phyloP scores from a whole-genome alignment of 306 rosid genomes.

The Ormosia semicastrata region DNA sequence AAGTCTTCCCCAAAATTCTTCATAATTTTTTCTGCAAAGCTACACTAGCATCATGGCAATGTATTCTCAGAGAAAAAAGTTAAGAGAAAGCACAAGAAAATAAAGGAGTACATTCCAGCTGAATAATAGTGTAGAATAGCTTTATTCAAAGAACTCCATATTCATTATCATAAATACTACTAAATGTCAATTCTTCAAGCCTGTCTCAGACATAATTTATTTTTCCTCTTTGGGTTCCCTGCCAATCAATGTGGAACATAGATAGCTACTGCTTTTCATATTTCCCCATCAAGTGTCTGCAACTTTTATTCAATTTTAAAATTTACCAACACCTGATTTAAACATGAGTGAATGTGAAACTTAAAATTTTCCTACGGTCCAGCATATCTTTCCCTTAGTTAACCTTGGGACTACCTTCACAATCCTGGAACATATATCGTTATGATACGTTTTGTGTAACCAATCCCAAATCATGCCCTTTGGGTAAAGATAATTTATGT shows the following conservation, averaged over 20 bases:
- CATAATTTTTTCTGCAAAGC: constrained; percentile 8
- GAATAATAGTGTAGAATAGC: not conserved
- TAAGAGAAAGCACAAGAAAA: constrained; percentile 2
- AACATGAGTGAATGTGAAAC: not conserved
- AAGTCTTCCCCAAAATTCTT: constrained; percentile 21
- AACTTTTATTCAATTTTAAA: not conserved
- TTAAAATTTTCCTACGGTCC: not conserved
- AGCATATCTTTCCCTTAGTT: not conserved
- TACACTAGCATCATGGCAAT: not conserved
- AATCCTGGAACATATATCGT: not conserved
- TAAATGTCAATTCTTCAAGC: not conserved
- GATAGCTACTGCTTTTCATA: constrained; percentile 2
- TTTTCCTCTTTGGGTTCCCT: not conserved
- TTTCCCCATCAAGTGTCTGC: not conserved
- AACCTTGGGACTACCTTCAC: not conserved
- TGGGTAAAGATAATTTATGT: not conserved
- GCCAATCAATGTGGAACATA: not conserved
- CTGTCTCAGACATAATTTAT: not conserved
- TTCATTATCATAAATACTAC: not conserved
- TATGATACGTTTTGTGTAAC: not conserved
- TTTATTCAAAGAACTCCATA: not conserved
- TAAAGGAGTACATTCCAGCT: not conserved
- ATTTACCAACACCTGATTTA: not conserved
- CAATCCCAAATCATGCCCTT: not conserved
- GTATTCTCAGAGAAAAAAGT: not conserved